These are phyloP conservation scores for Trichoderma orchidacearum DNA, from an alignment of 495 filamentous ascomycete species.

Conservation along the genomic window DNA sequence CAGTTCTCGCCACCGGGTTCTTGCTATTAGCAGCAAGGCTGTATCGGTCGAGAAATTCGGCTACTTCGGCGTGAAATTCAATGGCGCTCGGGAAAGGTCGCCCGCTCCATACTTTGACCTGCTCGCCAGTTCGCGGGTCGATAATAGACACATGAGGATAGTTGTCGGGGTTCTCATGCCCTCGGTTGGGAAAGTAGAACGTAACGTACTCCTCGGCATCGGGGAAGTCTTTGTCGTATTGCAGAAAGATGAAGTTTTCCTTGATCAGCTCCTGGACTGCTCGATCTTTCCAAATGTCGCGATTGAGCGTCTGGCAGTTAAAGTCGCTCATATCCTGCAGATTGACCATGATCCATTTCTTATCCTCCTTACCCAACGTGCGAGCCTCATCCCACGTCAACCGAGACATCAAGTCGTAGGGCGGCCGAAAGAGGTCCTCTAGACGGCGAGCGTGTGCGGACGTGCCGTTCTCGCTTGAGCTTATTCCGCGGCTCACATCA, in stretches of 20 bases:
- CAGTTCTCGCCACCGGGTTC: conserved; percentile 79
- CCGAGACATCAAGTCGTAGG: conserved; percentile 70
- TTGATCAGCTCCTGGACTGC: conserved; percentile 63
- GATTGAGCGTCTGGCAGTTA: conserved; percentile 82
- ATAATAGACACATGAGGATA: conserved; percentile 95
- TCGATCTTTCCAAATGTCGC: conserved; percentile 86
- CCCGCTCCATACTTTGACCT: conserved; percentile 92
- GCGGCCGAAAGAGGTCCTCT: conserved; percentile 83
- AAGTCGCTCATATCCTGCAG: conserved; percentile 87
- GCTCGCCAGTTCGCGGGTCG: conserved; percentile 90
- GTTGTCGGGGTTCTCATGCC: conserved; percentile 53
- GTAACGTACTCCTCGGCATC: conserved; percentile 65
- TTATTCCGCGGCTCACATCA: conserved; percentile 4
- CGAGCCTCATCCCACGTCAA: conserved; percentile 68
- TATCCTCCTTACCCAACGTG: conserved; percentile 64
- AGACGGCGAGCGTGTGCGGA: conserved; percentile 34
- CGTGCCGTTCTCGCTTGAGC: conserved; percentile 4
- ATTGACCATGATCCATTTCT: conserved; percentile 93
- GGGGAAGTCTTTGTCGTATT: conserved; percentile 72
- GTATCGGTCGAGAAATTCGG: conserved; percentile 93
- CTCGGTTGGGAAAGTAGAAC: conserved; percentile 71
- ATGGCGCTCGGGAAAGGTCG: conserved; percentile 56
- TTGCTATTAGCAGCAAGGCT: conserved; percentile 75
- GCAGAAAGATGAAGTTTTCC: conserved; percentile 91
- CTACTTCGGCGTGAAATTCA: conserved; percentile 82